These are phyloP conservation scores for Colletotrichum aenigma DNA, from an alignment of 2,329 filamentous ascomycete genomes.

Conservation along the genomic window DNA sequence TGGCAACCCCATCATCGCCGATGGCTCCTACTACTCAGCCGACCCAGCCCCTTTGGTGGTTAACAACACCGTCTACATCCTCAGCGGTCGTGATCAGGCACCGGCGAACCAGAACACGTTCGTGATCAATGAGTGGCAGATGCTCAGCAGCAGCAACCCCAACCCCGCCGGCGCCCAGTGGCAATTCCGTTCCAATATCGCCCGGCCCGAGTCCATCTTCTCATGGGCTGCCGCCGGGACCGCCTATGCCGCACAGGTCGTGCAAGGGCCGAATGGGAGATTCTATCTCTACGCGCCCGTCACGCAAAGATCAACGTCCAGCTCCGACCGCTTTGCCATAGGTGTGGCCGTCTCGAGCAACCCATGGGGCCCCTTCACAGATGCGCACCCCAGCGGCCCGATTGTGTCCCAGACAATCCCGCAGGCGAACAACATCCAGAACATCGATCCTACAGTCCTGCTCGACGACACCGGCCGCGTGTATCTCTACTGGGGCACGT, in stretches of 20 bases:
- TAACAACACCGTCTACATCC: constrained; percentile 38
- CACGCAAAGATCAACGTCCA: constrained; percentile 27
- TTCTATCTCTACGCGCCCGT: constrained; percentile 43
- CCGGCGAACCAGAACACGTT: constrained; percentile 32
- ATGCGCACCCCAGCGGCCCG: constrained; percentile 36
- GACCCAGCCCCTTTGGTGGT: constrained; percentile 41
- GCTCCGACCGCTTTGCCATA: constrained; percentile 38
- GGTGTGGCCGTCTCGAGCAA: constrained; percentile 38
- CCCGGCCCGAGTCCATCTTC: constrained; percentile 34
- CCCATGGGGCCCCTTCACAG: constrained; percentile 36
- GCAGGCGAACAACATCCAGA: constrained; percentile 37
- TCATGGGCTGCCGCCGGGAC: constrained; percentile 35
- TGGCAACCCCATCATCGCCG: constrained; percentile 39
- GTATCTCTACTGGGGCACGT: constrained; percentile 43
- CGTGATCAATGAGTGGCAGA: constrained; percentile 40
- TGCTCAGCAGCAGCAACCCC: constrained; percentile 31
- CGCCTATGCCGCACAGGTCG: constrained; percentile 40
- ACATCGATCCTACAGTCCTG: constrained; percentile 42
- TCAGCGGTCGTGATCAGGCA: constrained; percentile 37
- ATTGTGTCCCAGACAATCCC: constrained; percentile 38
- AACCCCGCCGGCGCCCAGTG: constrained; percentile 33
- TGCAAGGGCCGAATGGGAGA: constrained; percentile 32
- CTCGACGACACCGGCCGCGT: constrained; percentile 38
- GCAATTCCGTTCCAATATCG: constrained; percentile 34
- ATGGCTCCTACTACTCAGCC: constrained; percentile 40